Conservation (phyloP, 805 yeast species). For the Wickerhamiella sergipiensis region DNA sequence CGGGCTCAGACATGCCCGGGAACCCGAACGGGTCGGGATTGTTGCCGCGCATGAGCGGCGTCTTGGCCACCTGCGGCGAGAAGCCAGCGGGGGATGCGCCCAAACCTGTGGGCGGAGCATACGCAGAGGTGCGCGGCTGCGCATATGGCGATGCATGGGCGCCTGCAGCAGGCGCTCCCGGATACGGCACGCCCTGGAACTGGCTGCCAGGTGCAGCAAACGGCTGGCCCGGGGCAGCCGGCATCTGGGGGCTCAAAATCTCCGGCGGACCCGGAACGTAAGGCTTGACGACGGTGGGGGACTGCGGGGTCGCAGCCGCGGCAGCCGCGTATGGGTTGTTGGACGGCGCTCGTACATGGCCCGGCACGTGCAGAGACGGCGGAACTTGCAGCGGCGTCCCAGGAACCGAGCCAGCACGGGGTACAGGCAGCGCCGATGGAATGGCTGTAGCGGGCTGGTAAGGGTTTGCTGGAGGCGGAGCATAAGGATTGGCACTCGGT, state of each 20-base stretch:
- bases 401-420: background rate
- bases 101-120: background rate
- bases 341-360: background rate
- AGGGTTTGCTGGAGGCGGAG: conserved; percentile 6
- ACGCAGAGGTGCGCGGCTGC: background rate
- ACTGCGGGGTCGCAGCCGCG: background rate
- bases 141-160: background rate
- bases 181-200: background rate
- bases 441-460: conserved; percentile 4
- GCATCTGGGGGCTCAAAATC: background rate
- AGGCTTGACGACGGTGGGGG: background rate
- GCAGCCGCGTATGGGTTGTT: conserved; percentile 5
- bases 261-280: background rate
- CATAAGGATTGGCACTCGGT: conserved; percentile 5
- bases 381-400: conserved; percentile 1
- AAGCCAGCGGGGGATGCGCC: background rate
- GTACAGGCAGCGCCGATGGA: background rate
- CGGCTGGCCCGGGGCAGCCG: background rate
- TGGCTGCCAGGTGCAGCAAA: background rate
- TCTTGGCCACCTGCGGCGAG: conserved; percentile 3
- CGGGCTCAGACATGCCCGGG: conserved; percentile 8
- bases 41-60: conserved; percentile 2
- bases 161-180: background rate
- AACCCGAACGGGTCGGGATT: conserved; percentile 18
- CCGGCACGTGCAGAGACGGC: background rate